These are phyloP conservation scores for Solanum ossicruentum DNA, from an alignment of 257 asterid species.

Conservation along the genomic window DNA sequence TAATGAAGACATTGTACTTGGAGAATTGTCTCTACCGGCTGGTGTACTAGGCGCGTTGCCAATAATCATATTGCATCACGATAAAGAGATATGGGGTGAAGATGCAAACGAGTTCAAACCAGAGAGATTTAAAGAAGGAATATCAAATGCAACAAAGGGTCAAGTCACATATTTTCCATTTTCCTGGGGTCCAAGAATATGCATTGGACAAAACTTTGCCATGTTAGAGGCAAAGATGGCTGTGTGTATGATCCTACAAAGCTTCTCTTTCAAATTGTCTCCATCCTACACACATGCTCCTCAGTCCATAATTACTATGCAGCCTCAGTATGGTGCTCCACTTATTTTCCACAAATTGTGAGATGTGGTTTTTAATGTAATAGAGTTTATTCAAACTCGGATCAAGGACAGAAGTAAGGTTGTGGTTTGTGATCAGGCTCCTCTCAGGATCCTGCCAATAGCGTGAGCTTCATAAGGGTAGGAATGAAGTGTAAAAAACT, in stretches of 20 bases:
- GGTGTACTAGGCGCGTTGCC: neutral
- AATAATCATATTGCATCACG: neutral
- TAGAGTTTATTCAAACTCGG: neutral
- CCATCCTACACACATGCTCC: slow-evolving; percentile 25
- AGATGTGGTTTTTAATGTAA: neutral
- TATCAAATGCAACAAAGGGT: neutral
- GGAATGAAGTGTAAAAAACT: neutral
- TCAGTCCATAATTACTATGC: neutral
- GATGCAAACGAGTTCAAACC: neutral
- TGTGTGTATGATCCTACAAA: slow-evolving; percentile 17
- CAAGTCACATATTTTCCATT: slow-evolving; percentile 4
- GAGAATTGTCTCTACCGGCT: neutral
- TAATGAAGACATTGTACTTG: neutral
- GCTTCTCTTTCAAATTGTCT: slow-evolving; percentile 15
- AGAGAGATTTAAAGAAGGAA: neutral
- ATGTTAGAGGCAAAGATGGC: slow-evolving; percentile 22
- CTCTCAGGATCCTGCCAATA: too few relatives aligned
- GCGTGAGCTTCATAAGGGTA: too few relatives aligned
- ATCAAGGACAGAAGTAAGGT: too few relatives aligned
- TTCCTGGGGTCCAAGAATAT: slow-evolving; percentile 28
- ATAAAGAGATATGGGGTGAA: neutral
- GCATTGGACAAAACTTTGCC: slow-evolving; percentile 24
- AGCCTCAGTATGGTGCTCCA: slow-evolving; percentile 26
- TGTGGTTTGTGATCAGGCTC: too few relatives aligned
- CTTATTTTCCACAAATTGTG: slow-evolving; percentile 6